Conservation (phyloP, 2,329 filamentous ascomycete species). For the Thielaviopsis ethacetica region DNA sequence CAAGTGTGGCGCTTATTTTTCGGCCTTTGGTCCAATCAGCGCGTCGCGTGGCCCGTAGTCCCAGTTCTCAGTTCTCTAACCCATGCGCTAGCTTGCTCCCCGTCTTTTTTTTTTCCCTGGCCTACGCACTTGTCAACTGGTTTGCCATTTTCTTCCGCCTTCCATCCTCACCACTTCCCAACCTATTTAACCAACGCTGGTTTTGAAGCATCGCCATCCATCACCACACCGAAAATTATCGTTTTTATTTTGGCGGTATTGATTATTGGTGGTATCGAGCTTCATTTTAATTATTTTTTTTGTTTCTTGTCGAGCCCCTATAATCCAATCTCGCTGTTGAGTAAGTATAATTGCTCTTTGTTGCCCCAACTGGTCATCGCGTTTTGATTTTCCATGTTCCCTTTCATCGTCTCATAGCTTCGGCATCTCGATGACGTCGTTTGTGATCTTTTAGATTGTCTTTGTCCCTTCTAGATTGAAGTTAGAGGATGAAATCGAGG, state of each 20-base stretch:
- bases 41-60: slow-evolving; percentile 1
- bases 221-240: slow-evolving; percentile 8
- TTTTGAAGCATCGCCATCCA: slow-evolving; percentile 10
- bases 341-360: neutral
- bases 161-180: slow-evolving; percentile 10
- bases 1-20: neutral
- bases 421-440: slow-evolving; percentile 8
- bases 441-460: neutral
- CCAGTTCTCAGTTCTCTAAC: neutral
- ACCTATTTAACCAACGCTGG: slow-evolving; percentile 10
- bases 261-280: slow-evolving; percentile 1
- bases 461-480: neutral
- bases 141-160: slow-evolving; percentile 11
- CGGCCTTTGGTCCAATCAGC: slow-evolving; percentile 6
- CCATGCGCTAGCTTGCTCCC: neutral
- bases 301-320: neutral
- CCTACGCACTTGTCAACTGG: slow-evolving; percentile 4
- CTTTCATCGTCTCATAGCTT: slow-evolving; percentile 1
- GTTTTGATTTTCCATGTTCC: slow-evolving; percentile 8
- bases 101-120: slow-evolving; percentile 8
- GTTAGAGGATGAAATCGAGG: neutral
- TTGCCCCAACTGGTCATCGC: slow-evolving; percentile 8
- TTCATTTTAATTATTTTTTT: slow-evolving; percentile 2
- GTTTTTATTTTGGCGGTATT: slow-evolving; percentile 1
- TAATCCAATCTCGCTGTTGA: neutral